A percentile compares a stretch with the other conserved stretches of the same genome.
Conservation (phyloP, 345 rosid genomes). For the Pugionium dolabratum region DNA sequence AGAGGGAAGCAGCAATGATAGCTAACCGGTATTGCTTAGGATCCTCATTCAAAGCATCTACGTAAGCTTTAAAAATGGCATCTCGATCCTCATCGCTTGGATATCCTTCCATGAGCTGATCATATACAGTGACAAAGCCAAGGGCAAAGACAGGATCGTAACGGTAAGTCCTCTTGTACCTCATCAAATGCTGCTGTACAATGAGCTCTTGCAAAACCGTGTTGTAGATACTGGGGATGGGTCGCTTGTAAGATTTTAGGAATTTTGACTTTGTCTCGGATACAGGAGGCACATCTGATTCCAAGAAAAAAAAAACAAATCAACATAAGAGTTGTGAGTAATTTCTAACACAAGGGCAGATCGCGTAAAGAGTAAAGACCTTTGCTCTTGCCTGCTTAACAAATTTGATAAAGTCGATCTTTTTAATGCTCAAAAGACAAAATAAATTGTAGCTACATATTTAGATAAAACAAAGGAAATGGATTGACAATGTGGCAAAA, state of each 20-base stretch:
- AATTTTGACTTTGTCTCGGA: constrained; percentile 81
- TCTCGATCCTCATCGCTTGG: constrained; percentile 91
- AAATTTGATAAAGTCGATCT: no score
- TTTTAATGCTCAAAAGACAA: no score
- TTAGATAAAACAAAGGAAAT: no score
- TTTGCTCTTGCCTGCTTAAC: no score
- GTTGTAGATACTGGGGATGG: constrained; percentile 93
- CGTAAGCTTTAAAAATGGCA: constrained; percentile 79
- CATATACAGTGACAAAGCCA: constrained; percentile 91
- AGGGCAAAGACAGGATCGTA: constrained; percentile 94
- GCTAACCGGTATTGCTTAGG: constrained; percentile 86
- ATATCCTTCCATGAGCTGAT: constrained; percentile 98
- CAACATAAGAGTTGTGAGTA: not conserved
- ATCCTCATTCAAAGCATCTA: constrained; percentile 79
- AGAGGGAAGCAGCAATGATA: not conserved
- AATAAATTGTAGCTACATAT: no score
- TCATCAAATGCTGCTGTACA: constrained; percentile 95
- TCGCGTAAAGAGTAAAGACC: no score
- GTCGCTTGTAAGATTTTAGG: constrained; percentile 76
- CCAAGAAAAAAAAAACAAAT: not conserved
- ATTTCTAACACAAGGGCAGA: not conserved
- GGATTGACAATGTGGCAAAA: no score
- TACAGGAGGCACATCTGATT: constrained; percentile 80
- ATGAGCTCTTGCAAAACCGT: constrained; percentile 83
- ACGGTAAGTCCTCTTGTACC: constrained; percentile 74